Evolutionary conservation across 768 basidiomycete genomes (phyloP), one percentile per base, ranked within the genome.

Genomic region (Rubroboletus satanas): DNA sequence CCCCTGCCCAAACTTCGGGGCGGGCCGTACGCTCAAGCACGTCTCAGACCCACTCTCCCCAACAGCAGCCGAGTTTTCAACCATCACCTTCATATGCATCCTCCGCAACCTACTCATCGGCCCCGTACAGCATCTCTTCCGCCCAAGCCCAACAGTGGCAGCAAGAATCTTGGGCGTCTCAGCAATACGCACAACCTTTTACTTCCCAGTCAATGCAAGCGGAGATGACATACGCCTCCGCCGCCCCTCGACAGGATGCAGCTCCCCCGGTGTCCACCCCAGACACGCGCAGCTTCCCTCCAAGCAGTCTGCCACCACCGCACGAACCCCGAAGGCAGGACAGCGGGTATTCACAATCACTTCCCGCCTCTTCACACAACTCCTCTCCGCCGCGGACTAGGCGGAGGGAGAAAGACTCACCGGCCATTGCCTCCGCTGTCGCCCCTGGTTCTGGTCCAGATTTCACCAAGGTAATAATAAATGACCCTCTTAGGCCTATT

Each of bases 71-170:
- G 31, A 51, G 39, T 49, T 72, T 67, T 53, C 62, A 66, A 0
- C 45, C 66, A 38, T 60, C 70, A 0, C 54, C 70, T 8, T 51
- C 72, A n/a, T 72, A 72, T 48, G 49, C 67, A 1, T 62, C 67
- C 23, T 58, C 71, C 26, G 32, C 68, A 44, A 45, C 67, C 26
- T 72, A 71, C 57, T 54, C 66, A n/a, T 62, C 70, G 33, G 50
- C 70, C 49, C 56, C 69, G 17, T 62, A 71, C 48, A 65, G 55
- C 59, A 66, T 67, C 12, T 60, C 66, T 12, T 61, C 67, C 17
- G 49, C 68, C 54, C 71, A 65, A 45, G 51, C 69, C 33, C 73
- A 71, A 39, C 77, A 76, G 49, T 76, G 77, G 75, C 65, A 74
- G 18, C 63, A 65, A 29, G 78, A 79, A 21, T 62, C 66, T 14